Evolutionary conservation across 2,329 filamentous ascomycete species (phyloP), one percentile per base, ranked within the genome.

Genomic region (Capronia coronata): DNA sequence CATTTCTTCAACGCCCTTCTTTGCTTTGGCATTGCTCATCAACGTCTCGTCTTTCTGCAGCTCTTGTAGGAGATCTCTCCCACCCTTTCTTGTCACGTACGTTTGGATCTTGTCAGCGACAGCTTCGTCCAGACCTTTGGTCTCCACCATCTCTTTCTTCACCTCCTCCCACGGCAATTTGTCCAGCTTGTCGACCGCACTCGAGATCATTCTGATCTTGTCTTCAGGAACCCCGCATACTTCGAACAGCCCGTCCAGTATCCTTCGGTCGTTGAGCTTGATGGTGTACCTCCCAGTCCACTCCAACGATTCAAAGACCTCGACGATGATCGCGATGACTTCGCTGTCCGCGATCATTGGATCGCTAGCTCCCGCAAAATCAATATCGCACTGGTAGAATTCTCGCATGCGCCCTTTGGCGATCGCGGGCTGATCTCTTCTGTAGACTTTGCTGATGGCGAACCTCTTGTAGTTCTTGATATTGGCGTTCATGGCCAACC

Each of bases 301-400:
- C 16, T 83, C 84, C 29, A 96, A 74, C 41, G 79, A 79, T 59
- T 91, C 80, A 63, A 96, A 94, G 34, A 94, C 85, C 65, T 96
- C 89, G 61, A 80, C 82, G 43, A 87, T 80, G 58, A 96, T 89
- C 50, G 85, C 79, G 61, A 97, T 71, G 51, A 95, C 84, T 71
- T 96, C 90, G 30, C 89, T 86, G 64, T 96, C 91, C 49, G 90
- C 87, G 21, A 95, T 78, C 89, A 96, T 95, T 46, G 87, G 71
- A 65, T 95, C 91, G 35, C 73, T 75, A 54, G 67, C 60, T 52
- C 90, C 89, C 10, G 90, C 90, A 70, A 96, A 91, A 66, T 96
- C 90, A 64, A 96, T 94, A 71, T 97, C 91, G 72, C 90, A 96
- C 70, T 96, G 90, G 73, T 94, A 95, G 70, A 95, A 95, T 70